Evolutionary conservation across 495 filamentous ascomycete species (phyloP).

Genomic region (Aspergillus baeticus): DNA sequence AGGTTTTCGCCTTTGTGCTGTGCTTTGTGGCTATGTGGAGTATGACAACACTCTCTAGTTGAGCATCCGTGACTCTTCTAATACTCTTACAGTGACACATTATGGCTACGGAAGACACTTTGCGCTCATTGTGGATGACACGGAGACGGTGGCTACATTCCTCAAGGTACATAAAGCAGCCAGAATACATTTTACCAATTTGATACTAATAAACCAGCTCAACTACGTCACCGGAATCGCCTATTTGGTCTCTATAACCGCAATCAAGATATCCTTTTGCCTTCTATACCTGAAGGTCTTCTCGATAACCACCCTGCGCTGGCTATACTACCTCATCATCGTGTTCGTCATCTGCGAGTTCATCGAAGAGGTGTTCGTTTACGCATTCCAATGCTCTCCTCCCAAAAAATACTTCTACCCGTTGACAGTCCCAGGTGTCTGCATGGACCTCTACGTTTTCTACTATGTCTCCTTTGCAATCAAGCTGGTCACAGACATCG

Average conservation of each 20-base stretch:
- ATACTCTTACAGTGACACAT: conserved; percentile 18
- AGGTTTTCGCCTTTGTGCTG: no score
- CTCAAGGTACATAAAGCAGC: conserved; percentile 15
- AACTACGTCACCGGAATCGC: no score
- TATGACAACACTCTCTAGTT: no score
- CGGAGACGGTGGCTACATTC: conserved; percentile 13
- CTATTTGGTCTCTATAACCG: background rate
- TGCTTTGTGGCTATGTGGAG: no score
- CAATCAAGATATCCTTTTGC: conserved; percentile 26
- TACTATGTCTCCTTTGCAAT: conserved; percentile 24
- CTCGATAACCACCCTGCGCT: conserved; percentile 20
- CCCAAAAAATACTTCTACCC: conserved; percentile 26
- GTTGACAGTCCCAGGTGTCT: conserved; percentile 14
- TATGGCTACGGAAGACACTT: conserved; percentile 26
- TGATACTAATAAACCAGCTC: no score
- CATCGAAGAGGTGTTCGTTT: conserved; percentile 18
- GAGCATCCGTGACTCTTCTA: background rate
- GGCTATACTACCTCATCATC: conserved; percentile 1
- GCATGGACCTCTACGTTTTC: conserved; percentile 15
- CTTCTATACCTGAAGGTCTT: conserved; percentile 24
- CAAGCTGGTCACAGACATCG: conserved; percentile 31
- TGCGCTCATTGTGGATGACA: conserved; percentile 7
- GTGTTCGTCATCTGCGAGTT: conserved; percentile 11
- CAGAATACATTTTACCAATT: background rate
- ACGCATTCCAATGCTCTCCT: conserved; percentile 24